A percentile compares a stretch with the other conserved stretches of the same genome.
These are phyloP conservation scores for Kodamaea jinghongensis DNA, from an alignment of 805 yeast genomes.

Conservation along the genomic window DNA sequence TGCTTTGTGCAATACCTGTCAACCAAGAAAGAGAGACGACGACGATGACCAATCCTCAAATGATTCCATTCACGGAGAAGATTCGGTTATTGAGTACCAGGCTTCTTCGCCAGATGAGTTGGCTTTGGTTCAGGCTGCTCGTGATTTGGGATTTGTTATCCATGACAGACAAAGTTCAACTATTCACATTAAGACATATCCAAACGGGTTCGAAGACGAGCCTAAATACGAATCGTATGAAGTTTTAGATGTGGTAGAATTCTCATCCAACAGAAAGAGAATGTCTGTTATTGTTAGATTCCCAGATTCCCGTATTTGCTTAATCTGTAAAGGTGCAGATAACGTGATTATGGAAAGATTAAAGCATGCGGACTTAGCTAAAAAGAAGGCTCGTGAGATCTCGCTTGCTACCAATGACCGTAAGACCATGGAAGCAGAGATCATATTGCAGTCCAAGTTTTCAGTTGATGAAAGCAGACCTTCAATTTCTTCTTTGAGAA, in stretches of 20 bases:
- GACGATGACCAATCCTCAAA: constrained; percentile 19
- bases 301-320: constrained; percentile 71
- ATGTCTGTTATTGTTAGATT: constrained; percentile 85
- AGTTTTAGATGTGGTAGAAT: constrained; percentile 78
- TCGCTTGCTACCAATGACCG: constrained; percentile 56
- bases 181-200: constrained; percentile 73
- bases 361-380: constrained; percentile 55
- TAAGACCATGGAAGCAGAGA: constrained; percentile 74
- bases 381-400: constrained; percentile 62
- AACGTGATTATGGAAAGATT: constrained; percentile 79
- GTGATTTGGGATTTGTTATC: constrained; percentile 91
- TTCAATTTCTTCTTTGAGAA: constrained; percentile 34
- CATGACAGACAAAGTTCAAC: constrained; percentile 59
- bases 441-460: constrained; percentile 56
- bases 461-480: constrained; percentile 34
- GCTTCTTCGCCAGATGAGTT: constrained; percentile 96
- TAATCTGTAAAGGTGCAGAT: constrained; percentile 96
- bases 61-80: constrained; percentile 18
- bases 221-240: constrained; percentile 70
- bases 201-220: constrained; percentile 68
- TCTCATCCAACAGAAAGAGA: constrained; percentile 82
- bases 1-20: constrained; percentile 87
- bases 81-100: constrained; percentile 64
- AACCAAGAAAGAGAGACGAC: constrained; percentile 55
- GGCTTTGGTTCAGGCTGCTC: constrained; percentile 90